These are phyloP conservation scores for Borealophlyctis nickersoniae DNA, from an alignment of 192 early-diverging fungal species.

Conservation along the genomic window DNA sequence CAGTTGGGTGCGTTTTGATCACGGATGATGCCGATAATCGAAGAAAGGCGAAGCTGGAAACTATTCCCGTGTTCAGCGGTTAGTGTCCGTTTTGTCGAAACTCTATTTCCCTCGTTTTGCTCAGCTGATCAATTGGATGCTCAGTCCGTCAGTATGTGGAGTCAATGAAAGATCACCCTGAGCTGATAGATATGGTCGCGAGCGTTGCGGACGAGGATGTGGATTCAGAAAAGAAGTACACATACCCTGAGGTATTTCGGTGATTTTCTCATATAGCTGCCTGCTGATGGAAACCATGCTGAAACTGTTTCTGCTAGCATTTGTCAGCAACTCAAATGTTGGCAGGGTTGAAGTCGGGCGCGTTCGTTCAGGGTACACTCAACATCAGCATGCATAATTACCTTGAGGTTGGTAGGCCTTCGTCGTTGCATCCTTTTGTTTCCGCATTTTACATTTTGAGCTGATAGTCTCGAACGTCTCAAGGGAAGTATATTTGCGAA, in stretches of 20 bases:
- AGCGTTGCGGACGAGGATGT: slow-evolving; percentile 39
- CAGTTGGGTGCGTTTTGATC: slow-evolving; percentile 58
- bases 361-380: slow-evolving; percentile 77
- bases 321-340: slow-evolving; percentile 71
- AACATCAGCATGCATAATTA: slow-evolving; percentile 84
- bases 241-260: slow-evolving; percentile 67
- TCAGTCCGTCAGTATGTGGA: slow-evolving; percentile 75
- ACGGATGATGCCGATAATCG: slow-evolving; percentile 91
- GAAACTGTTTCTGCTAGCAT: no score
- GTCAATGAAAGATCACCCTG: slow-evolving; percentile 67
- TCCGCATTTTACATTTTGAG: neutral
- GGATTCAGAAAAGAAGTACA: slow-evolving; percentile 54
- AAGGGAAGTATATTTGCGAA: slow-evolving; percentile 72
- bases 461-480: neutral
- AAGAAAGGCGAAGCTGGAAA: slow-evolving; percentile 60
- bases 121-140: neutral
- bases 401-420: slow-evolving; percentile 53
- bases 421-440: neutral
- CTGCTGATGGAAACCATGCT: no score
- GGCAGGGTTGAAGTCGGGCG: slow-evolving; percentile 79
- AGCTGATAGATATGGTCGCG: slow-evolving; percentile 90
- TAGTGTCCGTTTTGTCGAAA: neutral
- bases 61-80: slow-evolving; percentile 69
- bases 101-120: no score
- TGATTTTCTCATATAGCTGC: slow-evolving; percentile 5